Conservation (phyloP, 345 rosid genomes). For the Odontarrhena argentea region DNA sequence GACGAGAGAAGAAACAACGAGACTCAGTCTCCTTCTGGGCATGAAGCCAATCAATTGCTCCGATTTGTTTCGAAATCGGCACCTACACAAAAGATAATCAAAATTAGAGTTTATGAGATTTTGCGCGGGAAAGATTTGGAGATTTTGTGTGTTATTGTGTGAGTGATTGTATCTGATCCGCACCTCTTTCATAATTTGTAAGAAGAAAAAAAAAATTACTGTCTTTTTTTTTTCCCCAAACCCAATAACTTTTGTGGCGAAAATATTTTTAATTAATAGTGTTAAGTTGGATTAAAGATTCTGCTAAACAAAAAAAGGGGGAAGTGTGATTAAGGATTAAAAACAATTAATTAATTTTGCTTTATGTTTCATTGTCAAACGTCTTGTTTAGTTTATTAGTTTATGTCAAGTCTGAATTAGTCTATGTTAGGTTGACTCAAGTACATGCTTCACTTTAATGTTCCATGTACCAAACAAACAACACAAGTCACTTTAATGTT, state of each 20-base stretch:
- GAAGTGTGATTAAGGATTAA: too few relatives aligned
- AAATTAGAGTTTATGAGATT: neutral
- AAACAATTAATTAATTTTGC: neutral
- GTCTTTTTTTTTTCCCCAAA: neutral
- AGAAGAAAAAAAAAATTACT: neutral
- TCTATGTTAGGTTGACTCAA: slow-evolving; percentile 19
- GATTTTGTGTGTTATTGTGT: neutral
- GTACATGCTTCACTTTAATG: neutral
- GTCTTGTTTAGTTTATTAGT: neutral
- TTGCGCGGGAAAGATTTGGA: slow-evolving; percentile 26
- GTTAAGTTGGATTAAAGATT: neutral
- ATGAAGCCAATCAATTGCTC: slow-evolving; percentile 91
- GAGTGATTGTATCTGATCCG: too few relatives aligned
- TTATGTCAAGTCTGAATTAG: neutral
- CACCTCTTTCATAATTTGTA: neutral
- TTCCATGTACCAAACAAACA: neutral
- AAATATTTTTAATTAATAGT: neutral
- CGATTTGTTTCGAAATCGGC: slow-evolving; percentile 63
- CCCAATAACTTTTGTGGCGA: neutral
- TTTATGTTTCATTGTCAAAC: too few relatives aligned
- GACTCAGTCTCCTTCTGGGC: slow-evolving; percentile 70
- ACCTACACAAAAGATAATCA: slow-evolving; percentile 43
- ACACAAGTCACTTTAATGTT: neutral
- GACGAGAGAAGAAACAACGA: slow-evolving; percentile 84
- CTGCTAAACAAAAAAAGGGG: too few relatives aligned